A percentile compares a stretch with the other conserved stretches of the same genome.
These are phyloP conservation scores for Schizopora paradoxa DNA, from an alignment of 1,284 basidiomycete species.

Conservation along the genomic window DNA sequence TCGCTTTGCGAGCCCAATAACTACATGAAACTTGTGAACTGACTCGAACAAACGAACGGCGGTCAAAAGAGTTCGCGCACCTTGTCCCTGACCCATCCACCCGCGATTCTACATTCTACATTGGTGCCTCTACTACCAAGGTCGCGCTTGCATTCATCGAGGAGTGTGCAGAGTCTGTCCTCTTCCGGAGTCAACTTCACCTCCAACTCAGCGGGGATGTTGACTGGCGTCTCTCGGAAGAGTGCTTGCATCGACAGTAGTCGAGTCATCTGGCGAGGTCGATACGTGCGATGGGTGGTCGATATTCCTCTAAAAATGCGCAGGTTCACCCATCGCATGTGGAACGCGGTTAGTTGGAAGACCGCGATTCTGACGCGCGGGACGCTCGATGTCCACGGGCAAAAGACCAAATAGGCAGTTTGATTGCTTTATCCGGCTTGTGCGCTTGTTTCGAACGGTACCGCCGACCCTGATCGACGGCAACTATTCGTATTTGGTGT, in stretches of 20 bases:
- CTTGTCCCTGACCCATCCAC: slow-evolving; percentile 98
- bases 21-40: slow-evolving; percentile 37
- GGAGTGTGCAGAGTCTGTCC: slow-evolving; percentile 53
- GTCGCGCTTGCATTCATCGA: slow-evolving; percentile 61
- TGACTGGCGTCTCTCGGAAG: slow-evolving; percentile 9
- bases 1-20: slow-evolving; percentile 79
- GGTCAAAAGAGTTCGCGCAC: slow-evolving; percentile 38
- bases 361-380: no score
- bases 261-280: slow-evolving; percentile 12
- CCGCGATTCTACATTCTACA: slow-evolving; percentile 82
- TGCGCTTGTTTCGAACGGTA: no score
- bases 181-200: slow-evolving; percentile 53
- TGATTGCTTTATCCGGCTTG: no score
- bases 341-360: no score
- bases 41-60: slow-evolving; percentile 15
- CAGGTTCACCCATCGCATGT: no score
- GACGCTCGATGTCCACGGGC: no score
- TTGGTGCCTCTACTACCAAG: slow-evolving; percentile 45
- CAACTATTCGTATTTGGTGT: no score
- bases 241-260: slow-evolving; percentile 7
- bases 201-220: slow-evolving; percentile 10
- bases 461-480: no score
- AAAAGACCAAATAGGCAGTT: no score
- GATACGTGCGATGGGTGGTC: no score
- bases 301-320: no score